These are phyloP conservation scores for Aspergillus pseudoviridinutans DNA, from an alignment of 2,329 filamentous ascomycete species.

Conservation along the genomic window DNA sequence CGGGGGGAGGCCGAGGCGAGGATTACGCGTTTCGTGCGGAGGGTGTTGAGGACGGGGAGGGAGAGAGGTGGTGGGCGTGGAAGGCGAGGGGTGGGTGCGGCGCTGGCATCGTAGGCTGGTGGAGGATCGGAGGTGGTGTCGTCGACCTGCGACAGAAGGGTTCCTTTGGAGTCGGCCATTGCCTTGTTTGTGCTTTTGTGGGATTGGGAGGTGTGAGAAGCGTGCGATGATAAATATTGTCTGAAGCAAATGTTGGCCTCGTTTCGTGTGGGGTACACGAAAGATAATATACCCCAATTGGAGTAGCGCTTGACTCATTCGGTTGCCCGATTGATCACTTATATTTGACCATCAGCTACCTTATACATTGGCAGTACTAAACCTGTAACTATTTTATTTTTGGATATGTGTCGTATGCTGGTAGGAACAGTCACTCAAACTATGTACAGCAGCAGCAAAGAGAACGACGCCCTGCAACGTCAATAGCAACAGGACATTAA, in stretches of 20 bases:
- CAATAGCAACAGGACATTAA: too few species aligned
- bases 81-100: conserved; percentile 18
- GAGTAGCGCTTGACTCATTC: neutral
- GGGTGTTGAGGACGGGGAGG: conserved; percentile 71
- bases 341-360: neutral
- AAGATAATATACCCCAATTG: neutral
- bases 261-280: neutral
- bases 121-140: conserved; percentile 22
- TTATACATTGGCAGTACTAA: neutral
- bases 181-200: neutral
- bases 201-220: neutral
- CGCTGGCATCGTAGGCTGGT: conserved; percentile 32
- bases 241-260: neutral
- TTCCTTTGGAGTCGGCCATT: conserved; percentile 30
- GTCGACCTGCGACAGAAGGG: conserved; percentile 18
- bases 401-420: neutral
- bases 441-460: neutral
- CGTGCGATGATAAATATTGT: neutral
- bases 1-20: conserved; percentile 87
- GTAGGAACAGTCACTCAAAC: neutral
- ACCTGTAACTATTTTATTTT: neutral
- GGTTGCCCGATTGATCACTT: neutral
- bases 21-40: conserved; percentile 77
- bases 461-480: too few species aligned
- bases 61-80: conserved; percentile 59